Conservation (phyloP, 192 early-diverging fungal genomes). For the Podila epigama region DNA sequence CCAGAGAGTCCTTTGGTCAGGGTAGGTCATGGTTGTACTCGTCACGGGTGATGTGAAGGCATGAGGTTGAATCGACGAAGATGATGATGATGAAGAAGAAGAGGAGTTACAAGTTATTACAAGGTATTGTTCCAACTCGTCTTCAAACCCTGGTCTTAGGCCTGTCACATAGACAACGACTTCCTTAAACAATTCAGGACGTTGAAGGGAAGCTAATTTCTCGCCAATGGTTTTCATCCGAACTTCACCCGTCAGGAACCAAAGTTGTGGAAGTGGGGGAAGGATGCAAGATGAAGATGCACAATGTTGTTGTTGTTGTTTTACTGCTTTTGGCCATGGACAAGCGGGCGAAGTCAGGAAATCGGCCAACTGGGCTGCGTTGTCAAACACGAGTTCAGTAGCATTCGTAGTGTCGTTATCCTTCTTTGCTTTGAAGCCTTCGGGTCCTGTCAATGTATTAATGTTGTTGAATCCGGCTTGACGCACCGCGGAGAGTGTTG, state of each 20-base stretch:
- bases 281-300: too few relatives aligned
- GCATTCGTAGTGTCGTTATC: background rate
- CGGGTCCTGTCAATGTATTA: too few relatives aligned
- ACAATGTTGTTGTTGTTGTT: background rate
- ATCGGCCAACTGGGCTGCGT: slow-evolving; percentile 18
- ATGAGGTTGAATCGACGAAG: background rate
- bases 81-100: background rate
- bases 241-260: slow-evolving; percentile 35
- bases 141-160: slow-evolving; percentile 7
- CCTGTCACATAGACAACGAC: slow-evolving; percentile 36
- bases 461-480: slow-evolving; percentile 26
- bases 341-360: slow-evolving; percentile 18
- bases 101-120: background rate
- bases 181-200: slow-evolving; percentile 27
- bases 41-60: background rate
- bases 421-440: too few relatives aligned
- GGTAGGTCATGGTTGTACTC: too few relatives aligned
- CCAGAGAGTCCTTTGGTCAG: slow-evolving; percentile 17
- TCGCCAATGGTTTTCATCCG: slow-evolving; percentile 38
- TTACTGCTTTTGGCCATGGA: slow-evolving; percentile 11
- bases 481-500: slow-evolving; percentile 16
- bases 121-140: slow-evolving; percentile 8
- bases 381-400: slow-evolving; percentile 2
- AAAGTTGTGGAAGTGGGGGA: slow-evolving; percentile 8
- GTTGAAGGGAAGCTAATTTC: background rate